Conservation (phyloP, 257 asterid genomes). For the Salvia hispanica region DNA sequence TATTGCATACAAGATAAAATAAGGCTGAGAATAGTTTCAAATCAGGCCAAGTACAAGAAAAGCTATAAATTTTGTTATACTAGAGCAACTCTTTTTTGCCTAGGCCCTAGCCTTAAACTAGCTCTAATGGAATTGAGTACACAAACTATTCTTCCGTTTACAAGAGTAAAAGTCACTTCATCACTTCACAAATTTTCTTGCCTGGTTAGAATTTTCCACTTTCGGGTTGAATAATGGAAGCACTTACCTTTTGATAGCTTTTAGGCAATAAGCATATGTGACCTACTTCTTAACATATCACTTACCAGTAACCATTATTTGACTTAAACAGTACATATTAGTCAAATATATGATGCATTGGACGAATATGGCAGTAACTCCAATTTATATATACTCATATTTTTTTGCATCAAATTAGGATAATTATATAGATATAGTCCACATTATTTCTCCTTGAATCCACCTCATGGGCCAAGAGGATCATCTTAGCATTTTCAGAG, state of each 20-base stretch:
- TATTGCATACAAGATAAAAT: not conserved
- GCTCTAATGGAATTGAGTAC: not conserved
- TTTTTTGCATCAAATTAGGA: not conserved
- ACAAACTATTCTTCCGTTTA: not conserved
- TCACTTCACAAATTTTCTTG: not conserved
- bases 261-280: not conserved
- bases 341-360: not conserved
- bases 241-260: too few species aligned
- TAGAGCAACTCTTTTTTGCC: constrained; percentile 12
- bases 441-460: constrained; percentile 18
- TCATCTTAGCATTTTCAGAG: constrained; percentile 10
- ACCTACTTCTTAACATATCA: not conserved
- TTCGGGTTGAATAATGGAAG: too few species aligned
- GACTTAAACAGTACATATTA: not conserved
- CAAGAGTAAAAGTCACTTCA: not conserved
- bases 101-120: not conserved
- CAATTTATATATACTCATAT: not conserved
- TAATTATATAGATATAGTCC: not conserved
- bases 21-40: constrained; percentile 16
- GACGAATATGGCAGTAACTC: not conserved
- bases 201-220: not conserved
- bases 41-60: constrained; percentile 14
- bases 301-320: not conserved
- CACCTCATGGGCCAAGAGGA: constrained; percentile 18
- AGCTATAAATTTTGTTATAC: not conserved